These are phyloP conservation scores for Aphanomyces invadans DNA, from an alignment of 352 stramenopile species.

Conservation along the genomic window DNA sequence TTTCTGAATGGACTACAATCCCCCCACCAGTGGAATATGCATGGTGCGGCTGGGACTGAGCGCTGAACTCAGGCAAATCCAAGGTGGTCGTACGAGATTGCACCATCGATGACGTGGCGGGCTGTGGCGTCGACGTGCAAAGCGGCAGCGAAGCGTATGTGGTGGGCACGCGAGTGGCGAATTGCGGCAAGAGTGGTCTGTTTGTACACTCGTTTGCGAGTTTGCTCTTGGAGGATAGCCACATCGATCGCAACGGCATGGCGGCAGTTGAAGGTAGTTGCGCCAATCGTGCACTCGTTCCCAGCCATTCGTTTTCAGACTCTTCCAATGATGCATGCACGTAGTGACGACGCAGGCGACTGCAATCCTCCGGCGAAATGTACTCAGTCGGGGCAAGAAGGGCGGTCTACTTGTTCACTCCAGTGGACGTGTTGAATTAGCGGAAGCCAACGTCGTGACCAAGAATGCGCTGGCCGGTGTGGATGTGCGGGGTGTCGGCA, in stretches of 20 bases:
- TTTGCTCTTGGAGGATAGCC: neutral
- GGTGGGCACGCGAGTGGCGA: neutral
- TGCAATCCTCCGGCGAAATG: neutral
- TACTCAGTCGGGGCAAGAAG: constrained; percentile 1
- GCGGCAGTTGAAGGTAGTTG: constrained; percentile 18
- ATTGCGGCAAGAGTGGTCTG: constrained; percentile 8
- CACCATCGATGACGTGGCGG: neutral
- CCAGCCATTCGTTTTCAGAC: neutral
- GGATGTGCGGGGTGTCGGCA: constrained; percentile 10
- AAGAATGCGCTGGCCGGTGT: constrained; percentile 11
- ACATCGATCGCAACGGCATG: constrained; percentile 12
- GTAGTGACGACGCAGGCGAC: constrained; percentile 3
- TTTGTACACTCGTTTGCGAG: constrained; percentile 10
- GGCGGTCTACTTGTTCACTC: constrained; percentile 14
- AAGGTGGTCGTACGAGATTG: neutral
- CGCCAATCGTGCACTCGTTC: neutral
- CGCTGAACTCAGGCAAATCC: constrained; percentile 21
- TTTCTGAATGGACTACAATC: no score
- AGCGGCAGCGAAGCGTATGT: neutral
- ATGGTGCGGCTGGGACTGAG: no score
- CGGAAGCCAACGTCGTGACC: neutral
- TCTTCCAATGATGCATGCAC: neutral
- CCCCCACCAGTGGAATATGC: no score
- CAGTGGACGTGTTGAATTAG: neutral
- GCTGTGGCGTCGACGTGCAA: constrained; percentile 3